Percentiles rank a stretch among this genome's conserved stretches.
phyloP scores from a whole-genome alignment of 331 rosid species.

The Erythrophleum ivorense region DNA sequence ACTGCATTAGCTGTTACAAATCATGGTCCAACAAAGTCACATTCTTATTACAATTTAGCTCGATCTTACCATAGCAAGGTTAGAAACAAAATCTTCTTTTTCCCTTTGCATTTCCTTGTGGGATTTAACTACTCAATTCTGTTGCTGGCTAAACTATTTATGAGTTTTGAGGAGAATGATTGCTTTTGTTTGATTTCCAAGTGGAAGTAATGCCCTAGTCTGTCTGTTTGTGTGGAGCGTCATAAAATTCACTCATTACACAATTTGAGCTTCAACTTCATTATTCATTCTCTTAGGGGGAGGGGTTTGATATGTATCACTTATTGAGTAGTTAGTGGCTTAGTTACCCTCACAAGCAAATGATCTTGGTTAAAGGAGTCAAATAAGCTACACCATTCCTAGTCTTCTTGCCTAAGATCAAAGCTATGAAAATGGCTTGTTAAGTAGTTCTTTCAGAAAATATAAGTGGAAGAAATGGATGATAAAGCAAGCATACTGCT shows the following conservation, averaged over 20 bases:
- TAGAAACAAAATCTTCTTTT: constrained; percentile 31
- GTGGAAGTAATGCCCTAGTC: constrained; percentile 32
- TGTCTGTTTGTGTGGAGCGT: background rate
- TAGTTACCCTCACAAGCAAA: background rate
- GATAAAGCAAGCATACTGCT: constrained; percentile 11
- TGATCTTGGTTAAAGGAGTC: background rate
- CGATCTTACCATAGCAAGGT: constrained; percentile 99
- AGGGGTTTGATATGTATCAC: background rate
- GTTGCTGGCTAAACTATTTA: constrained; percentile 29
- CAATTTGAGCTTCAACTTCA: background rate
- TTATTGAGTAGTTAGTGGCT: background rate
- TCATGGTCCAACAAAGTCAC: constrained; percentile 97
- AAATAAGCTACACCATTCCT: background rate
- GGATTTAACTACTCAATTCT: constrained; percentile 12
- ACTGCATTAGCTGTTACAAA: constrained; percentile 97
- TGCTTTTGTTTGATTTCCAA: constrained; percentile 28
- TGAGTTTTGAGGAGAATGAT: constrained; percentile 28
- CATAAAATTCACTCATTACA: background rate
- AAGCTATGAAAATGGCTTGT: background rate
- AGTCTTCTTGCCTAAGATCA: background rate
- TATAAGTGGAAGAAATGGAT: constrained; percentile 17
- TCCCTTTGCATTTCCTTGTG: constrained; percentile 11
- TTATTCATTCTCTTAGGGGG: background rate
- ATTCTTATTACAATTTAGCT: constrained; percentile 93
- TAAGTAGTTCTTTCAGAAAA: background rate